A percentile compares a stretch with the other conserved stretches of the same genome.
Evolutionary conservation across 805 yeast genomes (phyloP).

Genomic region (Millerago galiae): DNA sequence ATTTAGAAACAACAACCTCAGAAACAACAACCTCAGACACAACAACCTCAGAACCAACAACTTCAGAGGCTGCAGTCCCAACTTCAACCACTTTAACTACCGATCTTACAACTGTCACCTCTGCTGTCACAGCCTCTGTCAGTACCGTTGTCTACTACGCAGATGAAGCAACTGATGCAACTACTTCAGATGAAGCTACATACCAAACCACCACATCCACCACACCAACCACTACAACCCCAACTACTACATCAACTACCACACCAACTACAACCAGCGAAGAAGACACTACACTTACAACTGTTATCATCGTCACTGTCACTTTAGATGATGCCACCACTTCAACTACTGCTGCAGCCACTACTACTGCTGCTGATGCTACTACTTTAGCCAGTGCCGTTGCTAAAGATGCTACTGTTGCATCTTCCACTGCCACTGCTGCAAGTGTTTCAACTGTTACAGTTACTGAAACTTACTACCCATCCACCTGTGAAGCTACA

Average conservation of each 20-base stretch:
- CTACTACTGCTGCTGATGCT: neutral
- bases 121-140: neutral
- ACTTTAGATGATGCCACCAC: slow-evolving; percentile 1
- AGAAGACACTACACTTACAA: slow-evolving; percentile 1
- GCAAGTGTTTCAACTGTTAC: slow-evolving; percentile 5
- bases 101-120: neutral
- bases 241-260: too few species aligned
- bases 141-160: neutral
- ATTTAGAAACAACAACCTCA: slow-evolving; percentile 12
- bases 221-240: too few species aligned
- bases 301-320: slow-evolving; percentile 1
- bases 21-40: slow-evolving; percentile 9
- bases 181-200: neutral
- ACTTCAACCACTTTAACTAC: neutral
- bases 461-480: slow-evolving; percentile 19
- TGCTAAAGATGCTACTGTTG: slow-evolving; percentile 2
- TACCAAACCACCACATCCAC: too few species aligned
- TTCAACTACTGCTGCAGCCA: slow-evolving; percentile 1
- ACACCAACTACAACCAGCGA: neutral
- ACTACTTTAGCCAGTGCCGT: slow-evolving; percentile 1
- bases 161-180: neutral
- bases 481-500: slow-evolving; percentile 13
- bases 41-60: slow-evolving; percentile 2
- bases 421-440: slow-evolving; percentile 1
- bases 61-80: neutral